Conservation (phyloP, 371 early-diverging fungal genomes). For the Actinomucor elegans region DNA sequence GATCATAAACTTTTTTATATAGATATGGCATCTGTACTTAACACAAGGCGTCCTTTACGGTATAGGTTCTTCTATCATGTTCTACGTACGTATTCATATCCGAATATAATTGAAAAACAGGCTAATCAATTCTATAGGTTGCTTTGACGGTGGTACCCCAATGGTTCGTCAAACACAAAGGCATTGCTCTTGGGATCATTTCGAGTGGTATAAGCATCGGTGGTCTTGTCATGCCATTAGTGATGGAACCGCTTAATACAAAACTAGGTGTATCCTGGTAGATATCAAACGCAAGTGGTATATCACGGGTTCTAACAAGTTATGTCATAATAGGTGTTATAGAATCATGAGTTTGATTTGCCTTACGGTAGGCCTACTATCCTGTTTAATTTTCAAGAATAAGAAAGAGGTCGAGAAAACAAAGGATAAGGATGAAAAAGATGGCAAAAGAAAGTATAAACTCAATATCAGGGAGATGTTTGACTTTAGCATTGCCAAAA, state of each 20-base stretch:
- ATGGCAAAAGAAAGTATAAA: not conserved
- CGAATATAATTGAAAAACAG: not conserved
- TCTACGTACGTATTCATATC: slow-evolving; percentile 23
- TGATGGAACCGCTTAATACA: slow-evolving; percentile 58
- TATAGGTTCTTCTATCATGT: slow-evolving; percentile 49
- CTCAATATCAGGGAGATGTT: slow-evolving; percentile 24
- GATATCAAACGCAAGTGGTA: too few species aligned
- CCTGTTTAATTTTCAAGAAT: slow-evolving; percentile 14
- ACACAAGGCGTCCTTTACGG: slow-evolving; percentile 37
- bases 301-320: too few species aligned
- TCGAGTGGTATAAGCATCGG: slow-evolving; percentile 78
- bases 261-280: slow-evolving; percentile 56
- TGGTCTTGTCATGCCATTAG: slow-evolving; percentile 65
- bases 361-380: slow-evolving; percentile 9
- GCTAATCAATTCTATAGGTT: slow-evolving; percentile 12
- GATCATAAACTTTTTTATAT: too few species aligned
- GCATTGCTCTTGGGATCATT: slow-evolving; percentile 73
- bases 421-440: not conserved
- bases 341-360: slow-evolving; percentile 19
- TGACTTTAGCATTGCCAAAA: slow-evolving; percentile 42
- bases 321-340: slow-evolving; percentile 17
- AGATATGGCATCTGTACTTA: slow-evolving; percentile 39
- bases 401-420: not conserved
- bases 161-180: slow-evolving; percentile 68
- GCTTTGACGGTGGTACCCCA: slow-evolving; percentile 40